These are phyloP conservation scores for Tuctoria greenei DNA, from an alignment of 176 grass and related monocot species.

Conservation along the genomic window DNA sequence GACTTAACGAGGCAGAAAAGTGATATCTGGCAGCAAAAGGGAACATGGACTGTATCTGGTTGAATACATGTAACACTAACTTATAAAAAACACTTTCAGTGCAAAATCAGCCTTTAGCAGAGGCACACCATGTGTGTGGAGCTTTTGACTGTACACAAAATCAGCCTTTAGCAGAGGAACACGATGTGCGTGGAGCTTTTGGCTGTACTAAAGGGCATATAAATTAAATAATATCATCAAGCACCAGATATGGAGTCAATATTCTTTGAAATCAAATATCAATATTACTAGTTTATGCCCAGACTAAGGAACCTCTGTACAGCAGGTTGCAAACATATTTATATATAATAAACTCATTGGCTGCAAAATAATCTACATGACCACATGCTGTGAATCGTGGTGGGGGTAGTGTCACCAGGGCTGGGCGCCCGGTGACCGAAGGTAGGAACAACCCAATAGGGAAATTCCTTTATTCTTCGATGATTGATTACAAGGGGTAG, in stretches of 20 bases:
- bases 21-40: background rate
- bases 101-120: background rate
- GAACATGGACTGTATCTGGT: background rate
- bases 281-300: background rate
- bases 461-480: too few relatives aligned
- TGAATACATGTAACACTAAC: background rate
- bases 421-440: too few relatives aligned
- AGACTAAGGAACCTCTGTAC: background rate
- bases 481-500: too few relatives aligned
- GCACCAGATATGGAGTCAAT: background rate
- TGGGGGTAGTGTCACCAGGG: too few relatives aligned
- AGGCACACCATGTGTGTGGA: constrained; percentile 9
- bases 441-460: too few relatives aligned
- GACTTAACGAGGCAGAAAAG: background rate
- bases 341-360: background rate
- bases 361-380: background rate
- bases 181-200: constrained; percentile 1
- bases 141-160: background rate
- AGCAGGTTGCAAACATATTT: background rate
- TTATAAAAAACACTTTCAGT: constrained; percentile 8
- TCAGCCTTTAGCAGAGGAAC: too few relatives aligned
- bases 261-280: background rate
- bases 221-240: background rate
- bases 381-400: too few relatives aligned
- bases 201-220: background rate